Evolutionary conservation across 208 protist genomes (phyloP), one percentile per base, ranked within the genome.

Genomic region (Herpetomonas tarakana): DNA sequence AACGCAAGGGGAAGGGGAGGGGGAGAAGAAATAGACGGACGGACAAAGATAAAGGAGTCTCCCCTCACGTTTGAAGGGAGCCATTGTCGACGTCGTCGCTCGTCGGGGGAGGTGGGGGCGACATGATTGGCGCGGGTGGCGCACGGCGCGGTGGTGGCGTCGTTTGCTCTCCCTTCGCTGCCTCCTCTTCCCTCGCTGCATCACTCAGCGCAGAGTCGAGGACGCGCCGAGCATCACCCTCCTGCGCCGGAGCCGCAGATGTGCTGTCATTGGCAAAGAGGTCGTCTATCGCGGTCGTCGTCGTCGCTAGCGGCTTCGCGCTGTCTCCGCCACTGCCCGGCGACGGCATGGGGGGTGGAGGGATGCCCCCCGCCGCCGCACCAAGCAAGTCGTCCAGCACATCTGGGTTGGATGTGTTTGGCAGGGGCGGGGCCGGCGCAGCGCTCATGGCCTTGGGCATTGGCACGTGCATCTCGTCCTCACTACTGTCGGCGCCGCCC

Each of bases 91-190:
- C 35, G 9, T 41, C 35, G 35, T n/a, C n/a, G n/a, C n/a, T 28
- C 12, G 25, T 21, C 28, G 12, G 65, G n/a, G 31, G 58, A 25
- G 65, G 68, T 6, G 63, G 65, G 9, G 74, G 74, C 0, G 69
- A 76, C 30, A 81, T 28, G 4, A 81, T 69, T 22, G 58, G 52
- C 16, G 55, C 69, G n/a, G 65, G 69, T 28, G 65, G 30, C 2
- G 62, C 61, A 50, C 68, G 58, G 6, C 60, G 58, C 18, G 59
- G 74, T 38, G 58, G 64, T 0, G 65, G 41, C 19, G 57, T 52
- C 7, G 0, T 41, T 6, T 21, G 60, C 0, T 46, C 52, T 41
- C 41, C 52, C 52, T 30, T 26, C 49, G n/a, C 35, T 6, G 9
- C 9, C 14, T 6, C 35, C 35, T 41, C 35, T 14, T 41, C 35